These are phyloP conservation scores for Gracilaria vermiculophylla DNA, from an alignment of 23 red algal species.

Conservation along the genomic window DNA sequence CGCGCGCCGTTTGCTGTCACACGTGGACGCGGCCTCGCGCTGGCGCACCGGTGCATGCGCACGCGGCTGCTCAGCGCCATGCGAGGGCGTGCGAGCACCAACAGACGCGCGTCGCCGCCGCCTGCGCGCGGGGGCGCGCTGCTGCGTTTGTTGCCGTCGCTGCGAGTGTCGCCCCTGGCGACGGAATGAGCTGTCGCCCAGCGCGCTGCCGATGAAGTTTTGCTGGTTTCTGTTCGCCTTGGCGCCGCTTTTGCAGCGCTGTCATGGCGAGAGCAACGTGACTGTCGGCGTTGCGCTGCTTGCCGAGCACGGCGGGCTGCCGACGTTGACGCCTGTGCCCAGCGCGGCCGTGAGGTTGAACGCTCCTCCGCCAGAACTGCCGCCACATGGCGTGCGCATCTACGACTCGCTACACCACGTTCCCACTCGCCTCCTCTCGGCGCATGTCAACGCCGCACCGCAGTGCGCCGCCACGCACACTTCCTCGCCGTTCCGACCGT, in stretches of 20 bases:
- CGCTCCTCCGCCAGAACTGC: background rate
- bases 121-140: too few species aligned
- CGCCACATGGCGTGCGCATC: slow-evolving; percentile 27
- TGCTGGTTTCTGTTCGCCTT: background rate
- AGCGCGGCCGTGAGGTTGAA: background rate
- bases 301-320: background rate
- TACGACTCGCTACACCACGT: slow-evolving; percentile 46
- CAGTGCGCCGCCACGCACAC: background rate
- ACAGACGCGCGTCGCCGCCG: too few species aligned
- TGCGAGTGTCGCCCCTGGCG: too few species aligned
- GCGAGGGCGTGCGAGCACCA: too few species aligned
- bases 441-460: background rate
- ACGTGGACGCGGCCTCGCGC: background rate
- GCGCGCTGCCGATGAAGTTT: background rate
- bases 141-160: too few species aligned
- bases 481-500: background rate
- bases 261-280: background rate
- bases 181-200: background rate
- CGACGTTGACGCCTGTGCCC: background rate
- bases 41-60: too few species aligned
- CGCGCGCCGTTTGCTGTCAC: background rate
- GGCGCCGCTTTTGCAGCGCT: background rate
- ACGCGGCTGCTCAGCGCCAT: too few species aligned
- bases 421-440: slow-evolving; percentile 23
- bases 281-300: background rate